These are phyloP conservation scores for Hymenoscyphus repandus DNA, from an alignment of 2,329 filamentous ascomycete species.

Conservation along the genomic window DNA sequence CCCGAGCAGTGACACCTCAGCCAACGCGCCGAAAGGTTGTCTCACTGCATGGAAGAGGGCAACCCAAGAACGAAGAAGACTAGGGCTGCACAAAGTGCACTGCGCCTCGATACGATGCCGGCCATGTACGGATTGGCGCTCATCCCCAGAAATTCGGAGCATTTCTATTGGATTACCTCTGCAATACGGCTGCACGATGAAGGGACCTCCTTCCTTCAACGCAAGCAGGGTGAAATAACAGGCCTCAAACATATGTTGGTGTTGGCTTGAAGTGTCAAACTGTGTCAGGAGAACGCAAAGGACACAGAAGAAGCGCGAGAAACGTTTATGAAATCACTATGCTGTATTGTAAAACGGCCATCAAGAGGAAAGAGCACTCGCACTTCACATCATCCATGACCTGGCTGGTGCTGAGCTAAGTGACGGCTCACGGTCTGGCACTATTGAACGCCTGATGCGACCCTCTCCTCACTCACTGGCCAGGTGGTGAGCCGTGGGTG, in stretches of 20 bases:
- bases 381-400: too few relatives aligned
- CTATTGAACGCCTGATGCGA: too few relatives aligned
- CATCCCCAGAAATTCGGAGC: background rate
- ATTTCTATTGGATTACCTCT: background rate
- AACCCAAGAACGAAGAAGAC: background rate
- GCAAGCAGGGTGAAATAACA: background rate
- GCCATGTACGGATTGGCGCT: background rate
- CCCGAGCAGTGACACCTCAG: background rate
- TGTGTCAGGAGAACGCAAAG: background rate
- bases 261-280: background rate
- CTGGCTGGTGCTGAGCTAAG: too few relatives aligned
- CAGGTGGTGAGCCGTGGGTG: background rate
- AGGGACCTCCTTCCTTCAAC: background rate
- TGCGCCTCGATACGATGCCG: constrained; percentile 2
- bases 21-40: background rate
- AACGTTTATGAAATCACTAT: background rate
- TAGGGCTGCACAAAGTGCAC: background rate
- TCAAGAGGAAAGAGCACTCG: too few relatives aligned
- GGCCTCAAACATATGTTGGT: background rate
- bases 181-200: background rate
- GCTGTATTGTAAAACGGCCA: too few relatives aligned
- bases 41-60: constrained; percentile 5
- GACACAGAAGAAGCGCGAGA: background rate
- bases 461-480: background rate
- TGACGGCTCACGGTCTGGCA: too few relatives aligned